These are phyloP conservation scores for Lycium barbarum DNA, from an alignment of 257 asterid genomes.

Conservation along the genomic window DNA sequence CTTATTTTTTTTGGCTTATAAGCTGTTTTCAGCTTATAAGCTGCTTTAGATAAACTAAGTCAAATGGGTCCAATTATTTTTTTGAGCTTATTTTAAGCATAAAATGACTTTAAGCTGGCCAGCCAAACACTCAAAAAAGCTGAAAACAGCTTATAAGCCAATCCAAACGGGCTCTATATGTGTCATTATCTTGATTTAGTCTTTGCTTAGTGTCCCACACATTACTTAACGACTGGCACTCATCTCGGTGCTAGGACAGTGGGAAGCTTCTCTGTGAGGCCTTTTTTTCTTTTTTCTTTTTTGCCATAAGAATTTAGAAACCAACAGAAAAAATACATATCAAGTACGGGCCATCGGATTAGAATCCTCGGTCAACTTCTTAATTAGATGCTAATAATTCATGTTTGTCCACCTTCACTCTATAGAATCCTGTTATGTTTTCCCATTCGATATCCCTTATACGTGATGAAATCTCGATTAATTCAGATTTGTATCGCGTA, in stretches of 20 bases:
- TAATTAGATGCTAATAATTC: slow-evolving; percentile 15
- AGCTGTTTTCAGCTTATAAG: too few species aligned
- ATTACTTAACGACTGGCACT: slow-evolving; percentile 34
- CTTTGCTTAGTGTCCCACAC: slow-evolving; percentile 43
- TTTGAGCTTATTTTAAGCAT: too few species aligned
- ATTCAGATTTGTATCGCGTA: not conserved
- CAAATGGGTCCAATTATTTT: too few species aligned
- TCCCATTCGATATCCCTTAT: too few species aligned
- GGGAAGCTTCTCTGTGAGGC: slow-evolving; percentile 54
- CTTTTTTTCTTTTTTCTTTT: not conserved
- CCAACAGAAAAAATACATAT: slow-evolving; percentile 37
- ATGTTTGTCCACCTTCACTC: not conserved
- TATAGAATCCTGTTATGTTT: too few species aligned
- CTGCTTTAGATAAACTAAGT: too few species aligned
- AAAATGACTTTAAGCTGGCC: too few species aligned
- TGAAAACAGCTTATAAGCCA: too few species aligned
- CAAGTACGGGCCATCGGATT: slow-evolving; percentile 28
- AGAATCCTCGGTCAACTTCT: slow-evolving; percentile 50
- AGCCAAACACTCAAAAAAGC: too few species aligned
- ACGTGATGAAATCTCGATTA: not conserved
- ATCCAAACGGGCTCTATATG: too few species aligned
- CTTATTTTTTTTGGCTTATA: too few species aligned
- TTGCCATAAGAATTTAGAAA: slow-evolving; percentile 22
- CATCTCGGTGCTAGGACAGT: slow-evolving; percentile 44
- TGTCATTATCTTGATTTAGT: slow-evolving; percentile 38